Base-by-base conservation (phyloP, 2,329 filamentous ascomycete genomes). In the Penicillium nordicum region DNA sequence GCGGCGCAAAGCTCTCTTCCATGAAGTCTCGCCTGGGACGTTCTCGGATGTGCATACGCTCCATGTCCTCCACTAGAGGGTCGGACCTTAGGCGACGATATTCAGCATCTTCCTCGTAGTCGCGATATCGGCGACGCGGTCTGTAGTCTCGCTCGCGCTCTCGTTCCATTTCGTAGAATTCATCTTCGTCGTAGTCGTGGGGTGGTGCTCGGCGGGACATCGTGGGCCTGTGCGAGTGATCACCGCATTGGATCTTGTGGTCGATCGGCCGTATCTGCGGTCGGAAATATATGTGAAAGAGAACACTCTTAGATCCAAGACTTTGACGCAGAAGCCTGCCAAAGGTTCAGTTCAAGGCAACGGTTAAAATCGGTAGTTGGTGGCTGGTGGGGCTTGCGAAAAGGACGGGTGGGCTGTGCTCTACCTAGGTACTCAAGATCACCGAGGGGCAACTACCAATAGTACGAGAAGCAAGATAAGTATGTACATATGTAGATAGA, bases 1-100 rank as follows among this genome's bases (percentile, higher is more conserved):
- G 69, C 9, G 65, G 66, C 10, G 65, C 63, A 59, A 70, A 69
- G 49, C 69, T 67, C 49, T 74, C 71, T 53, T 65, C 66, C 29
- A 74, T 55, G 44, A 75, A 70, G 25, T 75, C 73, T 21, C 72
- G 70, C 10, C 62, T 64, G 10, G 66, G 61, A 7, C 64, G 65
- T 16, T 76, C 76, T 38, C 76, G 73, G 11, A 76, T 67, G 21
- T 76, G 75, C 50, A 74, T 64, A 16, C 72, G 70, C 37, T 74
- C 72, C n/a, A 72, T 67, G 30, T 71, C 69, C 65, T 67, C 83
- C 70, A 70, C 80, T 53, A 60, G 76, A 64, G 64, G 80, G 70
- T 61, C 79, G 68, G 67, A 65, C 37, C 62, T 60, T 29, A 67
- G 69, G 36, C 64, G 67, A 23, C 57, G 63, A 40, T 60, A 61